Evolutionary conservation across 805 yeast genomes (phyloP), one percentile per base, ranked within the genome.

Genomic region (Metschnikowia kofuensis): DNA sequence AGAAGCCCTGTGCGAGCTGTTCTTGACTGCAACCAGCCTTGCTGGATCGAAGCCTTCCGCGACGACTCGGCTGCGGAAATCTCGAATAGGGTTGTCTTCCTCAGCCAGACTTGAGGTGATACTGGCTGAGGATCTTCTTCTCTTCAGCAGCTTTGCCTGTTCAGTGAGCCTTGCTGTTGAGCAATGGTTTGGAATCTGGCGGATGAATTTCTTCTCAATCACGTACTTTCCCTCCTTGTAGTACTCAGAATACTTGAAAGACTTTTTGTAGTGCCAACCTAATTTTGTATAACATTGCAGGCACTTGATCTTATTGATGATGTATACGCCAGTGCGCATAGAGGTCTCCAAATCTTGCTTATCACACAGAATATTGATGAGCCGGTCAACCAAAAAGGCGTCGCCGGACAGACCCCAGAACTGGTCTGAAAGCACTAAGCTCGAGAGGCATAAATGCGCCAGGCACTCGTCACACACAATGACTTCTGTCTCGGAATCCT

Each of bases 221-320:
- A 73, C 78, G 54, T 60, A 73, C 57, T 73, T 73, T 39, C 76
- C 75, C 57, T 73, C 78, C 50, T 73, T 73, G 53, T 73, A 73
- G 16, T 61, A 55, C 52, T 73, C 75, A 37, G 64, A 55, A 47
- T 62, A 64, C 43, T 61, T 59, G 51, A 54, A 72, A 11, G 75
- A 59, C 49, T 72, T 73, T 52, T 64, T 64, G 53, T 73, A 73
- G 47, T 57, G 64, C 78, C 78, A 73, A 12, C 78, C 78, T 38
- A 73, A 54, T 15, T 50, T 53, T 10, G 55, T 58, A 42, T 52
- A 45, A 51, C 78, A 73, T 53, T 73, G 78, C 51, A 64, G 71
- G 53, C 78, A 73, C 38, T 52, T 59, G 37, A 72, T 66, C 47
- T 68, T 66, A 50, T 64, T 62, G 39, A 72, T 68, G 16, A 69